phyloP scores from a whole-genome alignment of 2,329 filamentous ascomycete genomes.

The Colletotrichum sp. region DNA sequence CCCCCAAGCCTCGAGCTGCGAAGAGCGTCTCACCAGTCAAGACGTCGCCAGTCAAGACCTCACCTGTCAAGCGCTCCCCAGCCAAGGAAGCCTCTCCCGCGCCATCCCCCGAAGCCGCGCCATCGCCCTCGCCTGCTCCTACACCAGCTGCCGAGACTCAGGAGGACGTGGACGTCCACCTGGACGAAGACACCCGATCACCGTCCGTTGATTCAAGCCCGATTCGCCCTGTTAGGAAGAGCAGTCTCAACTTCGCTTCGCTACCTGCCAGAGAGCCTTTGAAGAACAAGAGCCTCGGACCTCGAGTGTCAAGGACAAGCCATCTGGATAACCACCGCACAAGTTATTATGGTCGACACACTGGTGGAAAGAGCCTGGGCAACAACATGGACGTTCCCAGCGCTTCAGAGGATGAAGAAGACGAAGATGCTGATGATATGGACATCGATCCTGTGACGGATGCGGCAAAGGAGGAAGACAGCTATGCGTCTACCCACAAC shows the following conservation, averaged over 20 bases:
- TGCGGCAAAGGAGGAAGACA: constrained; percentile 51
- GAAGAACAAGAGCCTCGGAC: constrained; percentile 82
- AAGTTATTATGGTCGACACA: constrained; percentile 76
- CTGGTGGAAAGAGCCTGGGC: constrained; percentile 74
- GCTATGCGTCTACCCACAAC: constrained; percentile 64
- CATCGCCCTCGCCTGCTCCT: not conserved
- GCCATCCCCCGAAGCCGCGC: not conserved
- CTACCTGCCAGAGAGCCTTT: constrained; percentile 90
- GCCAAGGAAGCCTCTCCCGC: constrained; percentile 26
- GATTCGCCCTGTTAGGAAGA: constrained; percentile 82
- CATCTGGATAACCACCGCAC: constrained; percentile 76
- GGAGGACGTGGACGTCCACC: constrained; percentile 29
- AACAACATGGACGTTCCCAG: constrained; percentile 51
- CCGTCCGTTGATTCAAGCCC: constrained; percentile 77
- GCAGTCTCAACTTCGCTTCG: constrained; percentile 92
- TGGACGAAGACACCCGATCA: constrained; percentile 57
- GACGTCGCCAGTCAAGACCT: constrained; percentile 23
- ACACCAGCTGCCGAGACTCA: not conserved
- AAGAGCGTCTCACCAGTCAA: constrained; percentile 26
- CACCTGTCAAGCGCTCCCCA: constrained; percentile 25
- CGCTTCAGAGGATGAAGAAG: constrained; percentile 47
- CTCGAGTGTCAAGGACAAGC: constrained; percentile 75
- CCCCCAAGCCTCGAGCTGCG: constrained; percentile 24
- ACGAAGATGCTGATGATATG: constrained; percentile 57
- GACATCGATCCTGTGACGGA: constrained; percentile 52